Conservation (phyloP, 2,329 filamentous ascomycete species). For the Chrysoporthe puriensis region DNA sequence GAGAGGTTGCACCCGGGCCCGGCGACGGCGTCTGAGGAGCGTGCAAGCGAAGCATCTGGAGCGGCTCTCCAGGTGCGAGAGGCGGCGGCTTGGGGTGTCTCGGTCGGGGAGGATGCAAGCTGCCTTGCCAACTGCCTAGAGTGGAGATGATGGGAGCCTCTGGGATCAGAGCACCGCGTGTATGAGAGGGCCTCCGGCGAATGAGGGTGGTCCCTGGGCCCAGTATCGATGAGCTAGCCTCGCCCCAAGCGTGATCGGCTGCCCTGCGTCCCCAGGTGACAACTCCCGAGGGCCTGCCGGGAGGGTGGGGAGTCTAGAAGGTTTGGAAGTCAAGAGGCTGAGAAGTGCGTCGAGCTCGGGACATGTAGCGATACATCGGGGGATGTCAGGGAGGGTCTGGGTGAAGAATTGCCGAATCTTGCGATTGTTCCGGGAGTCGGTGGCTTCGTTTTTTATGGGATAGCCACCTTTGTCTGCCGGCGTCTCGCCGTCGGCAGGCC, state of each 20-base stretch:
- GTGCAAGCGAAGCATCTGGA: slow-evolving; percentile 7
- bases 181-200: not conserved
- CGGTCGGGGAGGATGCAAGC: not conserved
- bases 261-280: not conserved
- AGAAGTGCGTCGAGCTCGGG: slow-evolving; percentile 2
- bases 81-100: not conserved
- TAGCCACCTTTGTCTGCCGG: not conserved
- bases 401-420: slow-evolving; percentile 18
- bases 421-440: slow-evolving; percentile 23
- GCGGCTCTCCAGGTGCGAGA: not conserved
- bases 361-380: slow-evolving; percentile 17
- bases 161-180: not conserved
- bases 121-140: slow-evolving; percentile 13
- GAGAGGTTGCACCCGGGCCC: slow-evolving; percentile 7
- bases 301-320: slow-evolving; percentile 19
- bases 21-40: slow-evolving; percentile 7
- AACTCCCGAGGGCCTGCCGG: not conserved
- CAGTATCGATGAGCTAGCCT: slow-evolving; percentile 3
- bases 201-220: not conserved
- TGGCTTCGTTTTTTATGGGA: slow-evolving; percentile 1
- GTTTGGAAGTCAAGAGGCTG: slow-evolving; percentile 1
- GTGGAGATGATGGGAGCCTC: not conserved
- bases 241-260: slow-evolving; percentile 1
- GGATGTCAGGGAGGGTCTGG: slow-evolving; percentile 15
- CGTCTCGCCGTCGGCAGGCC: not conserved